Base-by-base conservation (phyloP, 371 early-diverging fungal genomes). In the Mucor saturninus region DNA sequence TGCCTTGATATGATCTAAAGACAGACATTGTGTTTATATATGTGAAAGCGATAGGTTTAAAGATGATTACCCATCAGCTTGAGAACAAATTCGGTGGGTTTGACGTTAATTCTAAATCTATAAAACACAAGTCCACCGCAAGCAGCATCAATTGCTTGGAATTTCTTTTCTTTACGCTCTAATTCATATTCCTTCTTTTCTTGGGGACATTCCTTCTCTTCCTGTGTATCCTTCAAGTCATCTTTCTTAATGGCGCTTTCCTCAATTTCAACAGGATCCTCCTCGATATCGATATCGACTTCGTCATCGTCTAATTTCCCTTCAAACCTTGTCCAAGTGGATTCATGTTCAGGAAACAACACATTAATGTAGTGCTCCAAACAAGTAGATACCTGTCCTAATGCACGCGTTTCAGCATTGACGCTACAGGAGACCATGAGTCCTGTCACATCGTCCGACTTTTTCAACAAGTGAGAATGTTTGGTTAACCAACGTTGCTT, bases 401-500 rank as follows among this genome's bases (percentile, higher is more conserved):
- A 55, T 14, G 86, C 86, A 39, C 86, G 68, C 6, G 86, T 85
- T 54, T 85, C 86, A 5, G 72, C 65, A 46, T 79, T 68, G 15
- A 83, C 79, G 29, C 39, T 61, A 48, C 82, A 80, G 28, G 82
- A 75, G 2, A 85, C 75, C 61, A 85, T 64, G 13, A 82, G 49
- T 3, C 82, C 82, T 30, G 56, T 65, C 2, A 71, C 75, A 37
- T 61, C 64, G 42, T 79, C 78, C 9, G 76, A 72, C 21, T 78
- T 68, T 46, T 79, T 79, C 13, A 82, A 59, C 8, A 85, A 58
- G 39, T 75, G 74, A 3, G 83, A 75, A 59, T 85, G 86, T 28
- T 85, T 85, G 4, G 75, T 64, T n/a, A 85, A 68, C 72, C 73
- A 85, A 30, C 79, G 72, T 53, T 76, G 74, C 60, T 85, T 85